Percentiles rank a stretch among this genome's conserved stretches.
Conservation (phyloP, 176 grass and related monocot species). For the Oryza australiensis region DNA sequence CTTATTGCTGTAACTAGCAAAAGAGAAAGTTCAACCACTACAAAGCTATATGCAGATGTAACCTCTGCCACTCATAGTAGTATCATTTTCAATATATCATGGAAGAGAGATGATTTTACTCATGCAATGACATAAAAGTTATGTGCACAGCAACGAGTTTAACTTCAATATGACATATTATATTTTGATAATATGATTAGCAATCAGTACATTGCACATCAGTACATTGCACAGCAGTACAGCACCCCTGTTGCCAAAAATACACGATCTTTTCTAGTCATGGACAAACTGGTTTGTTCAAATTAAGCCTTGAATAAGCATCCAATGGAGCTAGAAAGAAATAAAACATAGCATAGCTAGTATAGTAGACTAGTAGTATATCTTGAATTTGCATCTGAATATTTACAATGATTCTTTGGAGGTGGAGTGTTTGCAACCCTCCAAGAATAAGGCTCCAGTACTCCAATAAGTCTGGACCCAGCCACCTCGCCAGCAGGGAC, state of each 20-base stretch:
- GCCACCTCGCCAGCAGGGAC: conserved; percentile 53
- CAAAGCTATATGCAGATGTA: background rate
- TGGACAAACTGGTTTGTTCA: background rate
- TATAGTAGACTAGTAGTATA: too few species aligned
- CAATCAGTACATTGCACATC: background rate
- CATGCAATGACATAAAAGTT: background rate
- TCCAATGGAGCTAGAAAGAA: background rate
- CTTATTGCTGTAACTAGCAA: background rate
- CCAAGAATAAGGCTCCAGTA: conserved; percentile 60
- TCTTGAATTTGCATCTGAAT: conserved; percentile 9
- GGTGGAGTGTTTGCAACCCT: conserved; percentile 64
- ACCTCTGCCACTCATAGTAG: background rate
- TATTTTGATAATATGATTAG: background rate
- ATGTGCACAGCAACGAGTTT: background rate
- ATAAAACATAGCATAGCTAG: conserved; percentile 3
- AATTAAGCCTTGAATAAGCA: background rate
- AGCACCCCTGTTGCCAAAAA: conserved; percentile 5
- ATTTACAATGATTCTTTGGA: conserved; percentile 31
- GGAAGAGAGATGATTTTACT: background rate
- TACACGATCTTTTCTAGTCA: conserved; percentile 20
- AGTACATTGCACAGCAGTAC: background rate
- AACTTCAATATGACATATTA: background rate
- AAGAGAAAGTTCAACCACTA: background rate
- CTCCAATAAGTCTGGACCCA: conserved; percentile 52
- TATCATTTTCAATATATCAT: background rate